Base-by-base conservation (phyloP, 2,329 filamentous ascomycete species). In the Scolecobasidium constrictum region DNA sequence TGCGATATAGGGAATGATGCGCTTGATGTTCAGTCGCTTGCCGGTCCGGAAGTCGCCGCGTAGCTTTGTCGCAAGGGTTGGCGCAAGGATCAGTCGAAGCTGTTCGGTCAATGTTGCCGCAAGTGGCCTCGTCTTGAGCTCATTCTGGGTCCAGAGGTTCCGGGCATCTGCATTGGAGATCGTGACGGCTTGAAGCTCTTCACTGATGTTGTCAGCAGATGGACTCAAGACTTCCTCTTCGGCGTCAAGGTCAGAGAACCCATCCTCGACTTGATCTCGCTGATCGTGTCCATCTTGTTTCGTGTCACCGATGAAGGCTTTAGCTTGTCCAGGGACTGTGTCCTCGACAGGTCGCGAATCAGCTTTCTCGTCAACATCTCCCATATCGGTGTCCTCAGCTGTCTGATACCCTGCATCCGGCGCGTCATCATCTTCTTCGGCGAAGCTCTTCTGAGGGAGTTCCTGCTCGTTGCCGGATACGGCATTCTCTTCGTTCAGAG, bases 1-100 rank as follows among this genome's bases (percentile, higher is more conserved):
- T 1, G 93, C 92, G 53, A 99, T 96, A 66, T 98, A 99, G 0
- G 93, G 92, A 55, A 99, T 98, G 64, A 99, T 98, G 52, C 90
- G 86, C 65, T 96, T 96, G 69, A 99, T 94, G 64, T 96, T 98
- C 53, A 99, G 85, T 1, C 92, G 83, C 62, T 99, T 98, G 49
- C 92, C 92, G 0, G 92, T 98, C 52, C 92, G 85, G 74, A 94
- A 96, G 52, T 94, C 87, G 35, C 92, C 92, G 2, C 90, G 88
- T 48, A 98, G 83, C 57, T 96, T 98, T 28, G 92, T 96, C 1
- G 90, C 88, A 42, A 94, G 81, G 0, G 90, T 96, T 0, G 93
- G 92, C 0, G 86, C 86, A 31, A 99, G 80, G 54, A 99, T 96
- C 12, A 99, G 78, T 19, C 92, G 86, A 15, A 99, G 80, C 57